Conservation (phyloP, 2,329 filamentous ascomycete species). For the Allantophomopsis cytisporea region DNA sequence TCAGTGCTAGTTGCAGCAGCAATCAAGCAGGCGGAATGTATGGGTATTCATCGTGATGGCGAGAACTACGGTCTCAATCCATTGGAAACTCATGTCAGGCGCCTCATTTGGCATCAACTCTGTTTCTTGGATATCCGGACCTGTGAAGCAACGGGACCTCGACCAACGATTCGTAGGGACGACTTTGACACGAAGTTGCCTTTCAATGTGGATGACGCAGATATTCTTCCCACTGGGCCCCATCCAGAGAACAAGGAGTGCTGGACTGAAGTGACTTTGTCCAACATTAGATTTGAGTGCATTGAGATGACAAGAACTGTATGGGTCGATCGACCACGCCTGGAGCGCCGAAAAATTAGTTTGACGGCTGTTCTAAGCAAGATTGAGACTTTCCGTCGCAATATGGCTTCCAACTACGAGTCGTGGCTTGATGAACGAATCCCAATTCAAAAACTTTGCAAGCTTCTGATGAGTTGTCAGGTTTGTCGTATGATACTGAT, state of each 20-base stretch:
- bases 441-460: slow-evolving; percentile 49
- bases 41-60: slow-evolving; percentile 59
- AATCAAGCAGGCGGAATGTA: slow-evolving; percentile 56
- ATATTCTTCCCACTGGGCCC: slow-evolving; percentile 34
- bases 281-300: slow-evolving; percentile 57
- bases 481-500: slow-evolving; percentile 51
- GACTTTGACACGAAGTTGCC: slow-evolving; percentile 66
- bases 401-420: slow-evolving; percentile 52
- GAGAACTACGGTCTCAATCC: slow-evolving; percentile 50
- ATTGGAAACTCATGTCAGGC: slow-evolving; percentile 57
- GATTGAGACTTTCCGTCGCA: slow-evolving; percentile 52
- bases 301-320: slow-evolving; percentile 60
- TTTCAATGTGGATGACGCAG: slow-evolving; percentile 54
- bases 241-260: slow-evolving; percentile 23
- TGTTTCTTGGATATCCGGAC: slow-evolving; percentile 66
- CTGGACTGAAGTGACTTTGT: slow-evolving; percentile 57
- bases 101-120: slow-evolving; percentile 65
- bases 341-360: slow-evolving; percentile 46
- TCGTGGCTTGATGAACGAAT: slow-evolving; percentile 43
- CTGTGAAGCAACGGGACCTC: slow-evolving; percentile 60
- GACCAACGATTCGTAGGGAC: slow-evolving; percentile 56
- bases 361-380: slow-evolving; percentile 52
- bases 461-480: slow-evolving; percentile 50
- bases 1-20: slow-evolving; percentile 60
- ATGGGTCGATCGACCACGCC: slow-evolving; percentile 53